Evolutionary conservation across 768 basidiomycete species (phyloP).

Genomic region (Leccinum ochraceum): DNA sequence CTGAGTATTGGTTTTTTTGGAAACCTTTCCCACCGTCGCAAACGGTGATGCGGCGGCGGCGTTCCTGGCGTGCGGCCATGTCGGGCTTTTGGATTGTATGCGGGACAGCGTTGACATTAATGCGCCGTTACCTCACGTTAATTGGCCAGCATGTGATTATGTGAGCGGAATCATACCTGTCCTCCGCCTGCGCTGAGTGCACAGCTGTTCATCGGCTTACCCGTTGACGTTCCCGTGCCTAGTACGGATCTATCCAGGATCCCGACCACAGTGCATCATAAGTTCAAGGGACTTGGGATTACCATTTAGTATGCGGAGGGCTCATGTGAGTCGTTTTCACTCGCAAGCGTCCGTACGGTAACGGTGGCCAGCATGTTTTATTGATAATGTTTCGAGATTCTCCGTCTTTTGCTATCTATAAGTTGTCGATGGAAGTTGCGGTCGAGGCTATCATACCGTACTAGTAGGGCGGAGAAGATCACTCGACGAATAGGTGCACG

Average conservation of each 20-base stretch:
- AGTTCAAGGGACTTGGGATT: not conserved
- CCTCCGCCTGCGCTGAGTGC: not conserved
- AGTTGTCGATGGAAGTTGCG: not conserved
- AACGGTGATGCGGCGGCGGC: not conserved
- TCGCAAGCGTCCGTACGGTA: constrained; percentile 7
- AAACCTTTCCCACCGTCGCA: constrained; percentile 1
- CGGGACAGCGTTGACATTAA: constrained; percentile 4
- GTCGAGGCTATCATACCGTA: constrained; percentile 3
- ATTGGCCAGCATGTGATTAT: not conserved
- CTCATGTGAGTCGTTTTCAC: not conserved
- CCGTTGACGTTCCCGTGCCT: not conserved
- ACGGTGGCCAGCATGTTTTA: constrained; percentile 10
- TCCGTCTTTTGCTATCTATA: not conserved
- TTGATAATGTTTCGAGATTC: not conserved
- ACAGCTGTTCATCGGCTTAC: not conserved
- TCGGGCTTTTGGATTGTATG: not conserved
- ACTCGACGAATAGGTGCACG: constrained; percentile 1
- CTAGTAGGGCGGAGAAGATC: constrained; percentile 7
- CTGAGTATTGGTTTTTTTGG: constrained; percentile 4
- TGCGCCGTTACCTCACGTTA: constrained; percentile 6
- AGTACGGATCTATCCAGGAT: constrained; percentile 21
- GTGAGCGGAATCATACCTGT: not conserved
- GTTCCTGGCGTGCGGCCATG: constrained; percentile 5
- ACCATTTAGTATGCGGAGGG: not conserved
- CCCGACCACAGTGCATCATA: not conserved